Conservation (phyloP, 2,329 filamentous ascomycete species). For the Apiospora rasikravindrae region DNA sequence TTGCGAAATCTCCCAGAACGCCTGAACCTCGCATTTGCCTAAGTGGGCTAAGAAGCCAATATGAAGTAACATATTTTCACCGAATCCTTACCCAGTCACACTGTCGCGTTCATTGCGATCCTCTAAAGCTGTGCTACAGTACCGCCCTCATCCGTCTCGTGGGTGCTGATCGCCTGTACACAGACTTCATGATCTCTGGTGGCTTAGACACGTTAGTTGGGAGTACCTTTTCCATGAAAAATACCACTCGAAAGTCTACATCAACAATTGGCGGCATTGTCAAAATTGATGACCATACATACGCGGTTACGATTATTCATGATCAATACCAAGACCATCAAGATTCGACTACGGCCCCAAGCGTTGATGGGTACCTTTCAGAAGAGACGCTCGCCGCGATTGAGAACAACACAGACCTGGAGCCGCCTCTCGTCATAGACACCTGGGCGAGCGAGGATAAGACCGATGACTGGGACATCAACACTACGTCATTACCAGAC, state of each 20-base stretch:
- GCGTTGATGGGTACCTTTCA: neutral
- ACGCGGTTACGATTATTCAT: neutral
- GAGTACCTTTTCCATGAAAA: neutral
- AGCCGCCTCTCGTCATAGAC: neutral
- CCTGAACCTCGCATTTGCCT: neutral
- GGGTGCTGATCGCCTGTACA: neutral
- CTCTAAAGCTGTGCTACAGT: neutral
- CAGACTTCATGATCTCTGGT: neutral
- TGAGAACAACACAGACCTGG: neutral
- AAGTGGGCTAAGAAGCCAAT: neutral
- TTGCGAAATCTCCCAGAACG: too few species aligned
- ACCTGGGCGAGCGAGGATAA: neutral
- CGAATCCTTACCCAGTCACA: neutral
- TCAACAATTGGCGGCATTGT: neutral
- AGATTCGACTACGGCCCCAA: too few species aligned
- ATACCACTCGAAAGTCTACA: neutral
- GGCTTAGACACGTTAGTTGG: neutral
- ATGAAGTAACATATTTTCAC: neutral
- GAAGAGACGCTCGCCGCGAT: neutral
- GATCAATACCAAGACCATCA: neutral
- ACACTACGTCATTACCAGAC: too few species aligned
- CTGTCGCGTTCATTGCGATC: neutral
- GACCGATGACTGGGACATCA: neutral
- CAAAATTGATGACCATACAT: neutral
- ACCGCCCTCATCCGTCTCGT: neutral